phyloP scores from a whole-genome alignment of 768 basidiomycete species.

The Hemileccinum rubropunctum region DNA sequence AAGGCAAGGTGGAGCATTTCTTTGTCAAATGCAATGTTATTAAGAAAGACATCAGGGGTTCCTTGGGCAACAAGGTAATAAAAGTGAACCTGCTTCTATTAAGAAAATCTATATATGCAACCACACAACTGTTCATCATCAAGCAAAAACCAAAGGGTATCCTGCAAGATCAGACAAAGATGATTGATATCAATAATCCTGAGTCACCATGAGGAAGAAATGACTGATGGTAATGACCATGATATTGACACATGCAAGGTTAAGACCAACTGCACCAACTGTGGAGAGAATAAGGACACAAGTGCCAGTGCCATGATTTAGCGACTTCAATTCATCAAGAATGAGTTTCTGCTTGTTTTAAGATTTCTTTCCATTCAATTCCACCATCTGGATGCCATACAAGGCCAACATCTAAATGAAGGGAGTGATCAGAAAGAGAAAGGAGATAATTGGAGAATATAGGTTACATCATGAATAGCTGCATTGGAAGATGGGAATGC shows the following conservation, averaged over 20 bases:
- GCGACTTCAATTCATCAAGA: neutral
- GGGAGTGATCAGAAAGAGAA: too few species aligned
- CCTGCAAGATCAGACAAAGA: neutral
- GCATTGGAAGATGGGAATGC: neutral
- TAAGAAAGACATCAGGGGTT: slow-evolving; percentile 19
- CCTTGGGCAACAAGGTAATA: slow-evolving; percentile 12
- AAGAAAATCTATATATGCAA: slow-evolving; percentile 7
- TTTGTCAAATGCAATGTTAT: slow-evolving; percentile 23
- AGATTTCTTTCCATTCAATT: slow-evolving; percentile 3
- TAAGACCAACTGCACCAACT: slow-evolving; percentile 12
- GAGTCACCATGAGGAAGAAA: neutral
- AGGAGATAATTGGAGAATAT: neutral
- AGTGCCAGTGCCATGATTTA: neutral
- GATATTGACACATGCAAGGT: slow-evolving; percentile 11
- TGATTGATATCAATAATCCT: neutral
- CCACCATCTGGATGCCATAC: slow-evolving; percentile 1
- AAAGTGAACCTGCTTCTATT: slow-evolving; percentile 19
- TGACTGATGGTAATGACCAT: neutral
- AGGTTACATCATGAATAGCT: neutral
- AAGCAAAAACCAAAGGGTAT: neutral
- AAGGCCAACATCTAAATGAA: slow-evolving; percentile 6
- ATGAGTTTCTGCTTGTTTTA: neutral
- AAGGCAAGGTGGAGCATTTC: neutral
- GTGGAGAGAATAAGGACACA: slow-evolving; percentile 9
- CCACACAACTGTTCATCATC: slow-evolving; percentile 22